Base-by-base conservation (phyloP, 2,329 filamentous ascomycete species). In the Phaeosphaeriaceae sp. region DNA sequence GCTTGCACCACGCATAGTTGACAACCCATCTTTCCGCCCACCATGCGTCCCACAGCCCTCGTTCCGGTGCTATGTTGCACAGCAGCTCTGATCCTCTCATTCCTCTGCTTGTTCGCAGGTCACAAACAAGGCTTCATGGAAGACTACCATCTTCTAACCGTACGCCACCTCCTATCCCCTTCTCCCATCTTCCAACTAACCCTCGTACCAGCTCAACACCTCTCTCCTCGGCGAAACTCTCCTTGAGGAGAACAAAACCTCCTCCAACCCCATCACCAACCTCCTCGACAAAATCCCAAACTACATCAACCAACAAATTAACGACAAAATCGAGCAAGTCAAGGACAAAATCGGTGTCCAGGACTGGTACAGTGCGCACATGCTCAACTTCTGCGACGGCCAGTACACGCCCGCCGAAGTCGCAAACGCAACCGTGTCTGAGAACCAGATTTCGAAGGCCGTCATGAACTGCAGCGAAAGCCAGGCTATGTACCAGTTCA, bases 91-190 rank as follows among this genome's bases (percentile, higher is more conserved):
- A 76, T 86, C 16, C 77, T 87, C 35, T 78, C 79, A 15, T 78
- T 87, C 58, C 74, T 87, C 7, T 84, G 81, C 63, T 75, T 87
- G 50, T 86, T 86, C 58, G 84, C 85, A 1, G 85, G 85, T 30
- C 77, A 79, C 30, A 83, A 81, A 60, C 74, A 73, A 42, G 75
- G 74, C 13, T 80, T 85, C 58, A 78, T 87, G 70, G 78, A 85
- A 53, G 74, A 80, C 45, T 83, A 81, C 51, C 74, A 83, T 49
- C 72, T 87, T 26, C 64, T 87, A 30, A 84, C 81, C 3, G 82
- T 84, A 61, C 53, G 68, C 20, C 38, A 8, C 30, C 35, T 28
- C 32, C 29, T 13, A 15, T 26, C 12, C 7, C 6, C 21, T n/a
- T n/a, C 6, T 13, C 16, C 13, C 11, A 38, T 12, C 33, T 11